These are phyloP conservation scores for Calvatia gigantea DNA, from an alignment of 768 basidiomycete genomes.

Conservation along the genomic window DNA sequence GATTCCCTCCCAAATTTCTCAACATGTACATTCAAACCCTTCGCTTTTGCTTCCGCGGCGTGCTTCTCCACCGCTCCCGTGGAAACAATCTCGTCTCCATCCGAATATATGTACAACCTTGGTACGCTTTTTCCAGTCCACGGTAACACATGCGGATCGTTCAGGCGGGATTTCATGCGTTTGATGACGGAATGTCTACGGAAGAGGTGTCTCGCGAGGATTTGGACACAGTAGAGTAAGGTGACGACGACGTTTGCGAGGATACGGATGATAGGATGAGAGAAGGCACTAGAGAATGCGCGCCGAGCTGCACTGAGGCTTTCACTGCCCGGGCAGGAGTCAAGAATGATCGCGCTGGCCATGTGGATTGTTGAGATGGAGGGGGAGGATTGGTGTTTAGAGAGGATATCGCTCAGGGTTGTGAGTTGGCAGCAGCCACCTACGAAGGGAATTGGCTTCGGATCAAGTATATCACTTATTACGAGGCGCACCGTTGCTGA, in stretches of 20 bases:
- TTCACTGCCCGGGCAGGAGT: conserved; percentile 42
- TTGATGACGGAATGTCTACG: conserved; percentile 19
- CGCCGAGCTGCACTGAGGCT: conserved; percentile 21
- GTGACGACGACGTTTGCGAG: conserved; percentile 23
- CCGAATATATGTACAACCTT: conserved; percentile 45
- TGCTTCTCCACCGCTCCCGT: conserved; percentile 34
- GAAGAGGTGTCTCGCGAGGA: conserved; percentile 21
- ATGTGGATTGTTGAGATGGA: conserved; percentile 12
- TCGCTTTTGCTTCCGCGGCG: conserved; percentile 24
- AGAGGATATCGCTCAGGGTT: conserved; percentile 30
- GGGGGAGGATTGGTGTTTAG: conserved; percentile 14
- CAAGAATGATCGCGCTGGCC: conserved; percentile 35
- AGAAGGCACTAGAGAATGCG: conserved; percentile 30
- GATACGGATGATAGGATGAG: conserved; percentile 24
- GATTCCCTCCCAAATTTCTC: conserved; percentile 36
- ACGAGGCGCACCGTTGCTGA: conserved; percentile 40
- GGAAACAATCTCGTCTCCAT: conserved; percentile 36
- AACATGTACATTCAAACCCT: conserved; percentile 29
- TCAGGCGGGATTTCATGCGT: conserved; percentile 25
- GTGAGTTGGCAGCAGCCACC: conserved; percentile 38
- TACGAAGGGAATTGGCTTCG: conserved; percentile 15
- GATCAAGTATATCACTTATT: neutral
- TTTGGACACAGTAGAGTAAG: conserved; percentile 22
- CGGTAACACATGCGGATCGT: conserved; percentile 29
- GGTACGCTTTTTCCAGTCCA: conserved; percentile 35